Evolutionary conservation across 1,139 yeast genomes (phyloP).

Genomic region (Yamadazyma jaroonii): DNA sequence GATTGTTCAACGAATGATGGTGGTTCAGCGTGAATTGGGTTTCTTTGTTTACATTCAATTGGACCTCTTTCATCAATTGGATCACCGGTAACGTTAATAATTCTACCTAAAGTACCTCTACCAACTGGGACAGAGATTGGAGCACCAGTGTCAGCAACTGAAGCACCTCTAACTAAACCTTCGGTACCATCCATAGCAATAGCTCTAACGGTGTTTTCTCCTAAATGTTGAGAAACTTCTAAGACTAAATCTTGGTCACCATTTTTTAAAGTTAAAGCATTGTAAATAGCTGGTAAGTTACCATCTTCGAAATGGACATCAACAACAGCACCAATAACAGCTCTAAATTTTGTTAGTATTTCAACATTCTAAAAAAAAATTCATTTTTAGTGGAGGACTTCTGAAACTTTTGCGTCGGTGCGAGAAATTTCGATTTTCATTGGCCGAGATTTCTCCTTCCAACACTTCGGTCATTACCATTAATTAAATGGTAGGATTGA

Average conservation of each 20-base stretch:
- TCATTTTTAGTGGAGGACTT: background rate
- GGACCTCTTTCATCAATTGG: constrained; percentile 99
- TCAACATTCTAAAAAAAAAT: no score
- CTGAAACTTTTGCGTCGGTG: background rate
- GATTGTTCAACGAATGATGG: constrained; percentile 96
- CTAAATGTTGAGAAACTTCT: constrained; percentile 99
- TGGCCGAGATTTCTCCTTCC: constrained; percentile 2
- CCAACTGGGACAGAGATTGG: constrained; percentile 99
- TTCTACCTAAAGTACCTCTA: constrained; percentile 98
- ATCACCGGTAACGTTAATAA: constrained; percentile 97
- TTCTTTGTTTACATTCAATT: constrained; percentile 83
- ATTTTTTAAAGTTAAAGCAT: constrained; percentile 85
- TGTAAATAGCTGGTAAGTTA: constrained; percentile 93
- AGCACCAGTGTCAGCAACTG: constrained; percentile 92
- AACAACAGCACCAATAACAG: constrained; percentile 99
- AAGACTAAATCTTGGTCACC: constrained; percentile 75
- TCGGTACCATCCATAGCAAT: constrained; percentile 99
- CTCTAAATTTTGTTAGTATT: constrained; percentile 50
- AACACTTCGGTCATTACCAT: no score
- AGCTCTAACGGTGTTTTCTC: constrained; percentile 99
- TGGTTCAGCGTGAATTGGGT: constrained; percentile 98
- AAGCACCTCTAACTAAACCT: constrained; percentile 98
- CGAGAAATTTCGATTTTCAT: constrained; percentile 2
- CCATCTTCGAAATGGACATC: constrained; percentile 99
- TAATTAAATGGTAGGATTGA: background rate